Evolutionary conservation across 2,329 filamentous ascomycete genomes (phyloP).

Genomic region (Epichloe glyceriae): DNA sequence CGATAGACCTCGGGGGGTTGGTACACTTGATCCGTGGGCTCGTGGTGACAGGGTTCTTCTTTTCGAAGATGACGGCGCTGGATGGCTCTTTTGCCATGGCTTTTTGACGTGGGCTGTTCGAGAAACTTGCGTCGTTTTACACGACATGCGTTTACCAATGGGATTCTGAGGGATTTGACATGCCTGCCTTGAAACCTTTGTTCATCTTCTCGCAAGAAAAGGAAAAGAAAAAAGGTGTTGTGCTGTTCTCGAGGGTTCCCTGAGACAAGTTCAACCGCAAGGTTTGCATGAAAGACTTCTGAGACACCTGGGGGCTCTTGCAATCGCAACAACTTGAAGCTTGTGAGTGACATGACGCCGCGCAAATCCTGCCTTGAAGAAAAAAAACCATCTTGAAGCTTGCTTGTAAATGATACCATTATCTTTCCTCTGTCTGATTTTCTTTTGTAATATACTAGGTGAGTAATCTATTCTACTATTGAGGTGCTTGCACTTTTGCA

Average conservation of each 20-base stretch:
- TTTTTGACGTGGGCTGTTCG: conserved; percentile 20
- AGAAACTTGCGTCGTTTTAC: conserved; percentile 13
- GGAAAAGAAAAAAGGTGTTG: background rate
- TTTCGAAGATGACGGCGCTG: conserved; percentile 8
- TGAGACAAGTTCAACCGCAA: background rate
- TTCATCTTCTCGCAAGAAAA: background rate
- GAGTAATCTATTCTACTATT: conserved; percentile 4
- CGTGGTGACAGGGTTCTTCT: conserved; percentile 15
- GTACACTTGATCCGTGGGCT: conserved; percentile 26
- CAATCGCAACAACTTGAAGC: conserved; percentile 8
- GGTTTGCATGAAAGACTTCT: conserved; percentile 8
- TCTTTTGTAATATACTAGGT: conserved; percentile 6
- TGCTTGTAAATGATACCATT: background rate
- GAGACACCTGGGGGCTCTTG: conserved; percentile 25
- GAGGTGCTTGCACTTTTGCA: background rate
- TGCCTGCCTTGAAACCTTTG: conserved; percentile 11
- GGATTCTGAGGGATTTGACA: conserved; percentile 29
- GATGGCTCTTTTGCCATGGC: conserved; percentile 17
- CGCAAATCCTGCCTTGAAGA: conserved; percentile 1
- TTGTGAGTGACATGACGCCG: conserved; percentile 9
- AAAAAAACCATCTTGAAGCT: background rate
- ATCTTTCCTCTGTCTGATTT: conserved; percentile 5
- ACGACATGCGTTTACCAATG: conserved; percentile 16
- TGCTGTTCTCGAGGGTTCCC: background rate
- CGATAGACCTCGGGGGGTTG: conserved; percentile 45